Conservation (phyloP, 306 rosid species). For the Geum urbanum region DNA sequence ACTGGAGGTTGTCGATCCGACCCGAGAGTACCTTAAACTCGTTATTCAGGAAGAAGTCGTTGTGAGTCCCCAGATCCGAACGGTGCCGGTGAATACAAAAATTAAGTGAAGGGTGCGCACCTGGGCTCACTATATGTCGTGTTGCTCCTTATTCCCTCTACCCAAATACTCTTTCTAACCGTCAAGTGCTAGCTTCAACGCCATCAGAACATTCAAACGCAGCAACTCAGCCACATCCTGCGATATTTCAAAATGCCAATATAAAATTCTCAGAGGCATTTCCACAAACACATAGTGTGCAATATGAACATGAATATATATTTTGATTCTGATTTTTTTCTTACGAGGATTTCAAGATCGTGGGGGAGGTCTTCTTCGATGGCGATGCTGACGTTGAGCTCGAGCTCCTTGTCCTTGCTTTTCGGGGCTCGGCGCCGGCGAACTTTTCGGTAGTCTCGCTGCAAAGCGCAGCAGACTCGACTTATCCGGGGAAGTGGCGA, state of each 20-base stretch:
- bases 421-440: constrained; percentile 39
- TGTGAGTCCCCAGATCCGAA: constrained; percentile 94
- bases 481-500: no score
- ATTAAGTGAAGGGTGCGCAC: no score
- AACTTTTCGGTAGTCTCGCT: constrained; percentile 60
- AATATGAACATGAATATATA: neutral
- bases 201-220: constrained; percentile 77
- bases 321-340: no score
- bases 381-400: constrained; percentile 72
- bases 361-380: constrained; percentile 80
- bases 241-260: neutral
- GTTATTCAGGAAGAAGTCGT: constrained; percentile 75
- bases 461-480: constrained; percentile 27
- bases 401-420: constrained; percentile 56
- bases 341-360: constrained; percentile 76
- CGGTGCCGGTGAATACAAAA: no score
- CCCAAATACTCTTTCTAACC: constrained; percentile 63
- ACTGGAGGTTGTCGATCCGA: constrained; percentile 93
- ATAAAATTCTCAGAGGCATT: neutral
- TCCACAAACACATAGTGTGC: constrained; percentile 9
- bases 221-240: constrained; percentile 74
- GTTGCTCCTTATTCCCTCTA: no score
- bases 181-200: constrained; percentile 77
- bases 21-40: constrained; percentile 82
- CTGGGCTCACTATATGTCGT: no score